Conservation (phyloP, 768 basidiomycete genomes). For the Mycena polygramma region DNA sequence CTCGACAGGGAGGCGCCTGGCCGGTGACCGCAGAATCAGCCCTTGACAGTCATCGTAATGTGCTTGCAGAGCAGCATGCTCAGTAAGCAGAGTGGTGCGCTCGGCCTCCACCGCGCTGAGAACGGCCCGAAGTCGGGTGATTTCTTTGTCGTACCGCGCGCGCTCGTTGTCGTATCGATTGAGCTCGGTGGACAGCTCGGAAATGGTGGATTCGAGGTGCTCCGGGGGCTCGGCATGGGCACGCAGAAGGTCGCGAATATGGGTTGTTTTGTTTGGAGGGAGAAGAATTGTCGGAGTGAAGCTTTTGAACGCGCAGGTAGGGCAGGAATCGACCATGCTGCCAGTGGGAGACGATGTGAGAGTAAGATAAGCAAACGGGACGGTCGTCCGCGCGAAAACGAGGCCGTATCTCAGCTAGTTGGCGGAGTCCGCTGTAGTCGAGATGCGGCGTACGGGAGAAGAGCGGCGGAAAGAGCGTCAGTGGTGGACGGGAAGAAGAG, state of each 20-base stretch:
- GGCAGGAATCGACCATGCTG: conserved; percentile 23
- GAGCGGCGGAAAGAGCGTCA: too few species aligned
- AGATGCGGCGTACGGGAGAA: too few species aligned
- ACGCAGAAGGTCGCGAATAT: conserved; percentile 24
- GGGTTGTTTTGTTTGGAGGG: conserved; percentile 15
- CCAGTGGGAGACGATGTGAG: conserved; percentile 17
- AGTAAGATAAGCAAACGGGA: conserved; percentile 20
- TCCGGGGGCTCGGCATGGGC: conserved; percentile 27
- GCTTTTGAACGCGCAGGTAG: conserved; percentile 27
- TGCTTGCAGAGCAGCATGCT: conserved; percentile 21
- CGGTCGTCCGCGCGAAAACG: too few species aligned
- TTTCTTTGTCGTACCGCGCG: conserved; percentile 25
- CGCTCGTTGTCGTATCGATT: conserved; percentile 28
- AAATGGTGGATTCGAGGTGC: conserved; percentile 27
- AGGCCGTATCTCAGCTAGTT: too few species aligned
- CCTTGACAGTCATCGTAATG: conserved; percentile 18
- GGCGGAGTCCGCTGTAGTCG: too few species aligned
- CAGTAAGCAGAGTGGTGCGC: conserved; percentile 15
- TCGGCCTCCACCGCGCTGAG: conserved; percentile 14
- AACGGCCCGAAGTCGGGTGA: conserved; percentile 21
- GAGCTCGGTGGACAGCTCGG: conserved; percentile 28
- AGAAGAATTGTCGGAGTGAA: conserved; percentile 27
- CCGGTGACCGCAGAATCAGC: conserved; percentile 25
- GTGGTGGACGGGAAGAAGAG: too few species aligned
- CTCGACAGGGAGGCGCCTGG: conserved; percentile 27